Evolutionary conservation across 2,329 filamentous ascomycete genomes (phyloP).

Genomic region (Colletotrichum cuscutae): DNA sequence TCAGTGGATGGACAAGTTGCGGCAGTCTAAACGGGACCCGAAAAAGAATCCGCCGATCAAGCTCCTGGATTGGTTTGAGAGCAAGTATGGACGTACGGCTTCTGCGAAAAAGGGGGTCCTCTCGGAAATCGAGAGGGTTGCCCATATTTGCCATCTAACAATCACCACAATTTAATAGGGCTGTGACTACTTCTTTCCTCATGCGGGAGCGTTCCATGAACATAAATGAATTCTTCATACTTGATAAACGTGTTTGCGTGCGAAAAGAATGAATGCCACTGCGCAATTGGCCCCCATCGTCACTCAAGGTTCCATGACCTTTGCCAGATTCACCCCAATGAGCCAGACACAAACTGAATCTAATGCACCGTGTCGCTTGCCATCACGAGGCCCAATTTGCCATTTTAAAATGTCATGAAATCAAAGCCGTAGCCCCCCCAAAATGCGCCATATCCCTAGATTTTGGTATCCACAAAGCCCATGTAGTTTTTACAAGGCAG

Average conservation of each 20-base stretch:
- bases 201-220: not conserved
- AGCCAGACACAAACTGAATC: not conserved
- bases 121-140: too few relatives aligned
- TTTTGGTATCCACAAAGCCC: not conserved
- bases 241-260: not conserved
- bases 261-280: not conserved
- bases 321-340: not conserved
- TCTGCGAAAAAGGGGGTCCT: not conserved
- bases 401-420: not conserved
- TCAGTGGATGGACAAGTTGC: constrained; percentile 9
- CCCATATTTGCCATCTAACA: too few relatives aligned
- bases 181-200: too few relatives aligned
- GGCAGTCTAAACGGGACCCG: constrained; percentile 55
- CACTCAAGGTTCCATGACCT: not conserved
- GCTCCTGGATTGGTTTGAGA: constrained; percentile 60
- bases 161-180: too few relatives aligned
- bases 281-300: not conserved
- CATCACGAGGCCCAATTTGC: not conserved
- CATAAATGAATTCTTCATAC: not conserved
- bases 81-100: constrained; percentile 16
- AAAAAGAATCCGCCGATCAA: constrained; percentile 65
- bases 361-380: not conserved
- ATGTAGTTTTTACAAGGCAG: not conserved
- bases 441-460: not conserved
- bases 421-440: not conserved